These are phyloP conservation scores for Triticum aestivum DNA, from an alignment of 176 grass and related monocot species.

Conservation along the genomic window DNA sequence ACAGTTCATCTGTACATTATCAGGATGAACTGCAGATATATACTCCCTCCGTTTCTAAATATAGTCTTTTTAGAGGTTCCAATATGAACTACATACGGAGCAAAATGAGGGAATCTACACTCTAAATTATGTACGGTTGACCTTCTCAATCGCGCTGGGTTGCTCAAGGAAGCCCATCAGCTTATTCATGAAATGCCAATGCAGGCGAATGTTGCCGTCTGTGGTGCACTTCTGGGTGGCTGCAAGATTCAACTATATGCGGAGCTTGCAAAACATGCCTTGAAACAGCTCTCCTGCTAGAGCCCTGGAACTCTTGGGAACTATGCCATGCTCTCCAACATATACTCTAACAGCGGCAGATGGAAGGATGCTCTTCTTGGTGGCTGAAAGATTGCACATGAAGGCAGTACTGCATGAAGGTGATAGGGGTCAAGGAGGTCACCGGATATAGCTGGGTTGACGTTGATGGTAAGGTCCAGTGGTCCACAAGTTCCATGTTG, in stretches of 20 bases:
- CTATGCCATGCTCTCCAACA: conserved; percentile 61
- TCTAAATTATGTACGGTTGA: conserved; percentile 44
- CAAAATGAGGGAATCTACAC: no score
- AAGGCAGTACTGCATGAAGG: not conserved
- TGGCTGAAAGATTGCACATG: conserved; percentile 34
- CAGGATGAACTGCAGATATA: no score
- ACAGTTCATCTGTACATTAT: no score
- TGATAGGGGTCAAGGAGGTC: conserved; percentile 45
- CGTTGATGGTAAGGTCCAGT: conserved; percentile 19
- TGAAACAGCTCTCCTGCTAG: conserved; percentile 60
- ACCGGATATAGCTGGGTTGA: conserved; percentile 67
- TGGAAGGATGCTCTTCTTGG: conserved; percentile 48
- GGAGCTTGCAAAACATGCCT: conserved; percentile 42
- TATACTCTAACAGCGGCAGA: conserved; percentile 54
- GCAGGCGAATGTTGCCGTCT: conserved; percentile 60
- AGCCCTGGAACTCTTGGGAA: conserved; percentile 63
- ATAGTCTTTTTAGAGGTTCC: no score
- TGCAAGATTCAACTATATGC: conserved; percentile 51
- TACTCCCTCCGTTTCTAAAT: no score
- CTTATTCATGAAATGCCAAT: conserved; percentile 59
- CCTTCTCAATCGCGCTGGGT: conserved; percentile 55
- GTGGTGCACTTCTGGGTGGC: conserved; percentile 61
- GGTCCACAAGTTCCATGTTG: conserved; percentile 55
- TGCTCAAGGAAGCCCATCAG: conserved; percentile 51
- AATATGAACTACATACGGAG: no score